phyloP scores from a whole-genome alignment of 371 early-diverging fungal species.

The Mortierella sp. region DNA sequence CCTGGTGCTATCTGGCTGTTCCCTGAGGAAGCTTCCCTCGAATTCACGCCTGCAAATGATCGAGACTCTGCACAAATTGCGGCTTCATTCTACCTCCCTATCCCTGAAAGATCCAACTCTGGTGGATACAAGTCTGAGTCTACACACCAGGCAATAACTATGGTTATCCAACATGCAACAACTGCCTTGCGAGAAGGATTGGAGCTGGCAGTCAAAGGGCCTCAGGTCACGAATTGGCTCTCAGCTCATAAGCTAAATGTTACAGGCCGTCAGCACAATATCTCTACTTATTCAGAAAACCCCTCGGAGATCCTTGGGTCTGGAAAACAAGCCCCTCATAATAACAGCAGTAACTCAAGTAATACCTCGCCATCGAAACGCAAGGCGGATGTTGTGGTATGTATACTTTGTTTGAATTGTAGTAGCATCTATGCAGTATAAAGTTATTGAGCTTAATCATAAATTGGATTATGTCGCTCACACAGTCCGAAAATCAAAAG shows the following conservation, averaged over 20 bases:
- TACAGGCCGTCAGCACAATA: background rate
- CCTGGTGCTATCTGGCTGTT: constrained; percentile 38
- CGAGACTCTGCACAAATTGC: constrained; percentile 29
- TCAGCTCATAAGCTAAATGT: background rate
- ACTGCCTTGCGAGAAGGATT: constrained; percentile 39
- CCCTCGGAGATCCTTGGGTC: constrained; percentile 41
- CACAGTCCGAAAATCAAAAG: constrained; percentile 6
- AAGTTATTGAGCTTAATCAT: background rate
- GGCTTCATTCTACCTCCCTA: constrained; percentile 31
- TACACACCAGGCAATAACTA: constrained; percentile 1
- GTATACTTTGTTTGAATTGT: background rate
- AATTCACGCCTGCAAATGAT: constrained; percentile 33
- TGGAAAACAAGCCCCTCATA: constrained; percentile 7
- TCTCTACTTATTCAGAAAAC: constrained; percentile 22
- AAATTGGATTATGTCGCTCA: background rate
- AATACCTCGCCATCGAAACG: constrained; percentile 9
- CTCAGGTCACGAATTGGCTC: constrained; percentile 1
- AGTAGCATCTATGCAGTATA: background rate
- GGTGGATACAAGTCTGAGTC: background rate
- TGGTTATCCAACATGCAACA: constrained; percentile 30
- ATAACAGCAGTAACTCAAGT: background rate
- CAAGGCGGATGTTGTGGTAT: constrained; percentile 18
- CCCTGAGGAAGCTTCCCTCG: constrained; percentile 39
- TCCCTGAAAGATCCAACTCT: constrained; percentile 1
- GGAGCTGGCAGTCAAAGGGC: constrained; percentile 31